Evolutionary conservation across 345 rosid genomes (phyloP), one percentile per base, ranked within the genome.

Genomic region (Aethionema arabicum): DNA sequence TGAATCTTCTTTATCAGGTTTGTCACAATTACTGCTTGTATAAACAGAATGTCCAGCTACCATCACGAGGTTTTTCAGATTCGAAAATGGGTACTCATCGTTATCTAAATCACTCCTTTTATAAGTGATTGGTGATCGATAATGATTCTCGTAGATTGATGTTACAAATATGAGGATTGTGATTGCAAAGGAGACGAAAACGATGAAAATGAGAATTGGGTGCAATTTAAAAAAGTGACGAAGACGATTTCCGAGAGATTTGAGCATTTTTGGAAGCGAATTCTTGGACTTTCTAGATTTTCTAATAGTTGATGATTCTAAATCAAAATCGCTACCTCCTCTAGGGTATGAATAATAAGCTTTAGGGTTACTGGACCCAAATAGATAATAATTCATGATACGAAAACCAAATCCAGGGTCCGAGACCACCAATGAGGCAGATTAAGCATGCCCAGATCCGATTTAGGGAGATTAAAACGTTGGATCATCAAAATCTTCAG

Each of bases 11-110:
- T 80, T 76, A 59, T 93, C 99, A 11, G 74, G 73, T 51, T 78
- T 85, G 43, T 80, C 99, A 51, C 97, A 90, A 57, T 78, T 68
- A 63, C 82, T 81, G 67, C 97, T 85, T 0, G 95, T 81, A 57
- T 93, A 93, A 44, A 93, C 81, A 5, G 97, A 90, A 72, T 93
- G 99, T n/a, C 97, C 96, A 54, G 99, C 97, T 4, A 93, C 97
- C 96, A 90, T 93, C 59, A 93, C 90, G 32, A 93, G 96, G 77
- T 87, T 93, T 66, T 58, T 77, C 46, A 87, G 84, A 45, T 78
- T 75, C 0, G 83, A 61, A 56, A 82, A 90, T 0, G 99, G 97
- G 53, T 87, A 80, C 36, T 52, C 74, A 65, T 73, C 67, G 12
- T 58, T 36, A 5, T 72, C 79, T 72, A 70, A 5, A 39, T 74